Base-by-base conservation (phyloP, 1,139 yeast species). In the Candida albicans region DNA sequence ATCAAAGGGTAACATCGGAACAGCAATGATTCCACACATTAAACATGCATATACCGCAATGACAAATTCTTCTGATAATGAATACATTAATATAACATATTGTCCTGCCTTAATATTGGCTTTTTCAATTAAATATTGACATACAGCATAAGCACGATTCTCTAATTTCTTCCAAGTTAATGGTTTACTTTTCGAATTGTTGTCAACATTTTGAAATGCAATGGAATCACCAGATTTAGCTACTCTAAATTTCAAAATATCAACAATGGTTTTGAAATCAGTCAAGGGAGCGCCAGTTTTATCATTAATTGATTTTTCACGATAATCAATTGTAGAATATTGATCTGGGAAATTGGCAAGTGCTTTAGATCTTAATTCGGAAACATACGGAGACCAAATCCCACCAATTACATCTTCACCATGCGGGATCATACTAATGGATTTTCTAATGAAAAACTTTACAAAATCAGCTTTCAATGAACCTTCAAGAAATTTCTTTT, bases 101-200 rank as follows among this genome's bases (percentile, higher is more conserved):
- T 84, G 86, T 0, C 96, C 96, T 0, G 87, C 75, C 41, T 65
- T 72, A 38, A 88, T 59, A 2, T 70, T 65, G 0, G 75, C 70
- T 53, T 81, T 80, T 14, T 82, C 78, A 24, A 73, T 67, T 40
- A 73, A 58, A 48, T 85, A 79, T 5, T 74, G 66, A 37, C 89
- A 84, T 26, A 87, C 82, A 0, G 93, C 84, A 27, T 88, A 87
- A 2, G 91, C 79, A 47, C 88, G 77, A 36, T 74, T 75, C 48
- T 89, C 97, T 51, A 93, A 83, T 56, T 86, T 85, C 51, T 81
- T 82, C 98, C 98, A 95, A 0, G 96, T 82, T 35, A 86, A 68
- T 1, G 78, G 79, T 47, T 75, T 78, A 41, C 56, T 77, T 66
- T 73, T 79, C n/a, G 67, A 81, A 40, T 67, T 65, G 35, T 62